These are phyloP conservation scores for Stipa capillata DNA, from an alignment of 176 grass and related monocot species.

Conservation along the genomic window DNA sequence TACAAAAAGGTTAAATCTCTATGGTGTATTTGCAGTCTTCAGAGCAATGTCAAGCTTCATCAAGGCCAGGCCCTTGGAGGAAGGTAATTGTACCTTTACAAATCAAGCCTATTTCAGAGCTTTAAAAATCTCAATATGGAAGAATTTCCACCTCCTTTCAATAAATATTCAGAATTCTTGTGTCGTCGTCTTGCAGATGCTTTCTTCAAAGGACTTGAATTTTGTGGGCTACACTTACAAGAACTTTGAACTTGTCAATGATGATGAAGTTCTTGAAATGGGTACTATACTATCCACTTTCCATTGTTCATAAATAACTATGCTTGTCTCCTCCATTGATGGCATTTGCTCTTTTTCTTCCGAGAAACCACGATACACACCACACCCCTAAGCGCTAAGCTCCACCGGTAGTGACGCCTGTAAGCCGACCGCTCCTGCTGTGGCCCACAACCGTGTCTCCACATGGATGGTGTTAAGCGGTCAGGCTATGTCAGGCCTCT, in stretches of 20 bases:
- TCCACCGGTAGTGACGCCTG: too few relatives aligned
- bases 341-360: background rate
- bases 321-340: background rate
- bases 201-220: constrained; percentile 97
- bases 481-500: too few relatives aligned
- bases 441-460: too few relatives aligned
- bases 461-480: too few relatives aligned
- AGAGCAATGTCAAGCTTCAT: constrained; percentile 45
- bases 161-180: background rate
- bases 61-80: constrained; percentile 90
- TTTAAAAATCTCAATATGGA: background rate
- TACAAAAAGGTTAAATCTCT: background rate
- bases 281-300: constrained; percentile 37
- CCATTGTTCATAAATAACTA: background rate
- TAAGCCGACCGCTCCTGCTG: too few relatives aligned
- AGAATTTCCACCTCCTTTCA: background rate
- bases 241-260: constrained; percentile 96
- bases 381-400: too few relatives aligned
- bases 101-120: background rate
- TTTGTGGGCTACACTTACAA: constrained; percentile 99
- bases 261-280: constrained; percentile 76
- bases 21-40: constrained; percentile 37
- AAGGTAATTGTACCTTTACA: constrained; percentile 42
- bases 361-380: too few relatives aligned
- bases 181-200: constrained; percentile 52